Percentiles rank a stretch among this genome's conserved stretches.
Evolutionary conservation across 345 rosid genomes (phyloP).

Genomic region (Noccaea bulbosa): DNA sequence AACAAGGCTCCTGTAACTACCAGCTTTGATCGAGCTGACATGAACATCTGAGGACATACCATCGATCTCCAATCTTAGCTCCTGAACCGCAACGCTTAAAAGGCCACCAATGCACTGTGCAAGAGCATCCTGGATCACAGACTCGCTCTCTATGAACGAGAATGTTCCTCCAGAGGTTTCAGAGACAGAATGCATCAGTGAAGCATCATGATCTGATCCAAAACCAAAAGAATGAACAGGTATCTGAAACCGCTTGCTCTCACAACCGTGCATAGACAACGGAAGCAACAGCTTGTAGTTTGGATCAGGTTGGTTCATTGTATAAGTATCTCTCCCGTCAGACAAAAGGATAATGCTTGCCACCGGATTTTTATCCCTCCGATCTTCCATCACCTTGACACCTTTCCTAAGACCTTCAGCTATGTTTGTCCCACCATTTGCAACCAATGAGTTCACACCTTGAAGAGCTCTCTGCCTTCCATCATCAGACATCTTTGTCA

Average conservation of each 20-base stretch:
- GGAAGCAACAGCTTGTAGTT: constrained; percentile 74
- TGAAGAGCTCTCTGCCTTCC: constrained; percentile 87
- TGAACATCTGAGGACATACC: constrained; percentile 53
- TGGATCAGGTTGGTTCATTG: constrained; percentile 60
- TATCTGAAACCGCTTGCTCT: constrained; percentile 62
- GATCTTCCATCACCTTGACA: constrained; percentile 84
- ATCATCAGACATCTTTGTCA: constrained; percentile 72
- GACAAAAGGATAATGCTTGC: constrained; percentile 88
- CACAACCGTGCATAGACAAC: constrained; percentile 57
- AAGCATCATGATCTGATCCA: constrained; percentile 93
- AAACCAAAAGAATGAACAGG: constrained; percentile 96
- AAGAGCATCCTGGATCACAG: constrained; percentile 93
- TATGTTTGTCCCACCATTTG: constrained; percentile 94
- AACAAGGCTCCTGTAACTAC: constrained; percentile 70
- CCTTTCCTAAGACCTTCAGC: constrained; percentile 96
- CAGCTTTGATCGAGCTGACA: constrained; percentile 71
- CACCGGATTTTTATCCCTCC: constrained; percentile 83
- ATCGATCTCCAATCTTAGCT: constrained; percentile 69
- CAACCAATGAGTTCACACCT: constrained; percentile 87
- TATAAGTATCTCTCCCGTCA: constrained; percentile 89
- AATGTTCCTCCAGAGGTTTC: constrained; percentile 93
- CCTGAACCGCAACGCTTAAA: constrained; percentile 91
- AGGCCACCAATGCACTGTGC: constrained; percentile 99
- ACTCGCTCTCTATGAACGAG: constrained; percentile 90
- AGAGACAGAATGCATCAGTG: constrained; percentile 88